phyloP scores from a whole-genome alignment of 1,139 yeast genomes.

The Yamadazyma kanchanaburiensis region DNA sequence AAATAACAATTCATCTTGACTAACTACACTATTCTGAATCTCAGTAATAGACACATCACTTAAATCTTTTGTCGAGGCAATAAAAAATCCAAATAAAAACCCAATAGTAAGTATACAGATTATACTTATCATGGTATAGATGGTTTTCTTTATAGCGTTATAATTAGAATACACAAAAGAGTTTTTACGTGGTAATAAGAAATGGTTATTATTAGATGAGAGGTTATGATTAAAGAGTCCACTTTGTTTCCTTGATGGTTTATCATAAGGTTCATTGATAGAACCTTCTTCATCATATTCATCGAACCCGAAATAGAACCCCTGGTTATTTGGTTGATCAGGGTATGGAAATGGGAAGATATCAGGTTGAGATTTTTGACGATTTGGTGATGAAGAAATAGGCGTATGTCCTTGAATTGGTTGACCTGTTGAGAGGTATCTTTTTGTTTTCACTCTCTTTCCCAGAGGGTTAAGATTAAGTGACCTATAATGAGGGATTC shows the following conservation, averaged over 20 bases:
- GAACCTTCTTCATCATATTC: constrained; percentile 38
- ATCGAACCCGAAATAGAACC: constrained; percentile 36
- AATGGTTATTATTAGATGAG: constrained; percentile 20
- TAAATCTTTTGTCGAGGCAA: constrained; percentile 86
- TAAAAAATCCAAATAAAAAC: constrained; percentile 74
- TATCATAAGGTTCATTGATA: constrained; percentile 17
- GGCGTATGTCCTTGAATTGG: constrained; percentile 4
- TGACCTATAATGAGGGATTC: constrained; percentile 43
- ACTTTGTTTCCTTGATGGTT: constrained; percentile 13
- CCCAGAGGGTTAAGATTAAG: constrained; percentile 31
- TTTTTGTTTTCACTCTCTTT: constrained; percentile 25
- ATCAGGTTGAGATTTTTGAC: constrained; percentile 6
- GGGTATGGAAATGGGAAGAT: constrained; percentile 60
- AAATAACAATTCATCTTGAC: constrained; percentile 82
- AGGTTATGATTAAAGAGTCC: constrained; percentile 14
- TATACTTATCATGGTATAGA: constrained; percentile 56
- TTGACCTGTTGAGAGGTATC: constrained; percentile 37
- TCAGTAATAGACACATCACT: constrained; percentile 58
- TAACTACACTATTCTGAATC: constrained; percentile 70
- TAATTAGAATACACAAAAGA: constrained; percentile 22
- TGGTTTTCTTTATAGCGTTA: constrained; percentile 45
- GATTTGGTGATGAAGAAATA: constrained; percentile 5
- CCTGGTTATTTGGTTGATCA: constrained; percentile 19
- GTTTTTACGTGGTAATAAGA: constrained; percentile 29
- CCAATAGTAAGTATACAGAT: constrained; percentile 61